phyloP scores from a whole-genome alignment of 2,329 filamentous ascomycete species.

The Botryosphaeria dothidea region DNA sequence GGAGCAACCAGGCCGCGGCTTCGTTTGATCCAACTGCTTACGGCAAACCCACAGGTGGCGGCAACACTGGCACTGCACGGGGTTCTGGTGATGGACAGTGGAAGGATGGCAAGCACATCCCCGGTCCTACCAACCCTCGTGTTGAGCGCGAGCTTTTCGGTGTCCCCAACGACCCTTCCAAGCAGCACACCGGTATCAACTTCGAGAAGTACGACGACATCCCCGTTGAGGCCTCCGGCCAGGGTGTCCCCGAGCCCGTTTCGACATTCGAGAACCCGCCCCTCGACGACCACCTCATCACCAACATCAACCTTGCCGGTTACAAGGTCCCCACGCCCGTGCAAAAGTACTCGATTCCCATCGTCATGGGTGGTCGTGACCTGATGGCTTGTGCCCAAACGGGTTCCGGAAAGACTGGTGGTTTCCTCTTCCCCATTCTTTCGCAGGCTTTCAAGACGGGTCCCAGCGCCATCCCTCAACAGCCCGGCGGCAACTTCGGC shows the following conservation, averaged over 20 bases:
- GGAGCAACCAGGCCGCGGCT: slow-evolving; percentile 43
- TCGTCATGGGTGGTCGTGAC: slow-evolving; percentile 96
- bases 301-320: slow-evolving; percentile 89
- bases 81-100: slow-evolving; percentile 95
- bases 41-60: slow-evolving; percentile 51
- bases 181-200: slow-evolving; percentile 98
- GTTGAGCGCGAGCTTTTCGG: slow-evolving; percentile 96
- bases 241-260: slow-evolving; percentile 89
- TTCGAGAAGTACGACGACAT: slow-evolving; percentile 99
- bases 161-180: slow-evolving; percentile 83
- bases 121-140: slow-evolving; percentile 84
- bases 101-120: slow-evolving; percentile 94
- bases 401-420: slow-evolving; percentile 99
- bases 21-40: slow-evolving; percentile 66
- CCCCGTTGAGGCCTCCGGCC: slow-evolving; percentile 93
- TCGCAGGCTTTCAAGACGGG: slow-evolving; percentile 95
- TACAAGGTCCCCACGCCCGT: slow-evolving; percentile 97
- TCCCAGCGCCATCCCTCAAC: slow-evolving; percentile 68
- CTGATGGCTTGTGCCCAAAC: slow-evolving; percentile 99
- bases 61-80: slow-evolving; percentile 60
- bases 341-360: slow-evolving; percentile 99
- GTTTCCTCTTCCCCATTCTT: slow-evolving; percentile 98
- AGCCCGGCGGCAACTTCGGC: slow-evolving; percentile 61
- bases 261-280: slow-evolving; percentile 90
- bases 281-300: slow-evolving; percentile 87